These are phyloP conservation scores for Allium fistulosum DNA, from an alignment of 106 monocot species.

Conservation along the genomic window DNA sequence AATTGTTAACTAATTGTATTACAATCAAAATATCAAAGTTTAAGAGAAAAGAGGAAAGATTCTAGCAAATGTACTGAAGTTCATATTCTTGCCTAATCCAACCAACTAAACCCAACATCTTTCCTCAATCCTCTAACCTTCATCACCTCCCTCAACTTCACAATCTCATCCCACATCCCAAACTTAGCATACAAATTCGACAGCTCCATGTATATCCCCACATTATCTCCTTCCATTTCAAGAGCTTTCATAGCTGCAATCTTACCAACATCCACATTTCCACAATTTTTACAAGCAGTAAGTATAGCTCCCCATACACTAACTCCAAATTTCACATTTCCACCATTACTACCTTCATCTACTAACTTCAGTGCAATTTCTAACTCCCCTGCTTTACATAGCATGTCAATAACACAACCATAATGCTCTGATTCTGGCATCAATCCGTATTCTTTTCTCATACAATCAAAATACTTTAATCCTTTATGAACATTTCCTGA, in stretches of 20 bases:
- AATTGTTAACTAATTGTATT: too few species aligned
- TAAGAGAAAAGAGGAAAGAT: too few species aligned
- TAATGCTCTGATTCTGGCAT: conserved; percentile 43
- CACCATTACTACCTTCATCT: conserved; percentile 8
- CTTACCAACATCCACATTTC: conserved; percentile 35
- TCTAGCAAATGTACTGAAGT: too few species aligned
- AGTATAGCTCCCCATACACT: conserved; percentile 53
- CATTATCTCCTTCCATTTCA: conserved; percentile 40
- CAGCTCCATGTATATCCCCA: conserved; percentile 44
- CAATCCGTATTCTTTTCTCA: conserved; percentile 18
- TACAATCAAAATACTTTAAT: conserved; percentile 32
- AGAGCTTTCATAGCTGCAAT: conserved; percentile 40
- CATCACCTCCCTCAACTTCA: conserved; percentile 39
- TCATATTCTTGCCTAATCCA: conserved; percentile 5
- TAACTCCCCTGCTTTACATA: conserved; percentile 56
- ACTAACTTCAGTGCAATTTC: conserved; percentile 41
- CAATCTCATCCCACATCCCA: conserved; percentile 59
- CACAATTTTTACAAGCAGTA: conserved; percentile 34
- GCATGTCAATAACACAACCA: conserved; percentile 55
- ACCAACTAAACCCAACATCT: conserved; percentile 34
- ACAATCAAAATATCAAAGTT: too few species aligned
- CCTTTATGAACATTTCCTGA: conserved; percentile 38
- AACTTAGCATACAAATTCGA: conserved; percentile 58
- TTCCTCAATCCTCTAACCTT: conserved; percentile 43
- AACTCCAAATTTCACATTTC: conserved; percentile 1